A percentile compares a stretch with the other conserved stretches of the same genome.
phyloP scores from a whole-genome alignment of 179 eudicot genomes.

The Beta lomatogona region DNA sequence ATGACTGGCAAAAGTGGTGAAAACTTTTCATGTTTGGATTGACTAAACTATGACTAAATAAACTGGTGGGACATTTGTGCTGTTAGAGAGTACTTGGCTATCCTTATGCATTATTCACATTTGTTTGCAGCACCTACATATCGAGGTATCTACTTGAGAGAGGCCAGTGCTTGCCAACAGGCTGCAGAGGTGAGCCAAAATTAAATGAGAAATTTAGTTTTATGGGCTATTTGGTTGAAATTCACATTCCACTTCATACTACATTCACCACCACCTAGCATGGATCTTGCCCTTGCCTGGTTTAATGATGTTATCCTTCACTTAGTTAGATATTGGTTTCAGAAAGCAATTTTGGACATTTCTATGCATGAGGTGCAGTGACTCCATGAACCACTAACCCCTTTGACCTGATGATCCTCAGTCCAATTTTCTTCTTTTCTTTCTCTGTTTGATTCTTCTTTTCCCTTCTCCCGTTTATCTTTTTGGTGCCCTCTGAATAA shows the following conservation, averaged over 20 bases:
- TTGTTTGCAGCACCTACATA: slow-evolving; percentile 33
- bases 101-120: slow-evolving; percentile 7
- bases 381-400: not conserved
- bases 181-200: slow-evolving; percentile 31
- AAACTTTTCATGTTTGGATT: not conserved
- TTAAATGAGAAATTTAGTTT: not conserved
- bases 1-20: not conserved
- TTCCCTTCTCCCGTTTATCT: not conserved
- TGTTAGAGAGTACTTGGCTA: not conserved
- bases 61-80: not conserved
- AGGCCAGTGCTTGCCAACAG: slow-evolving; percentile 34
- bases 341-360: not conserved
- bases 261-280: not conserved
- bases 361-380: not conserved
- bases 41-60: not conserved
- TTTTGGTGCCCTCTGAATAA: not conserved
- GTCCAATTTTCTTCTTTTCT: not conserved
- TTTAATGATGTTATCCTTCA: not conserved
- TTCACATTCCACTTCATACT: no score
- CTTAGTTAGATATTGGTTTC: not conserved
- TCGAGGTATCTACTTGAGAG: slow-evolving; percentile 38
- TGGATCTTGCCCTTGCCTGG: not conserved
- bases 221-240: not conserved
- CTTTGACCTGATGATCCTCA: not conserved
- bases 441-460: not conserved